Evolutionary conservation across 1,284 basidiomycete species (phyloP), one percentile per base, ranked within the genome.

Genomic region (Ceratobasidium sp.): DNA sequence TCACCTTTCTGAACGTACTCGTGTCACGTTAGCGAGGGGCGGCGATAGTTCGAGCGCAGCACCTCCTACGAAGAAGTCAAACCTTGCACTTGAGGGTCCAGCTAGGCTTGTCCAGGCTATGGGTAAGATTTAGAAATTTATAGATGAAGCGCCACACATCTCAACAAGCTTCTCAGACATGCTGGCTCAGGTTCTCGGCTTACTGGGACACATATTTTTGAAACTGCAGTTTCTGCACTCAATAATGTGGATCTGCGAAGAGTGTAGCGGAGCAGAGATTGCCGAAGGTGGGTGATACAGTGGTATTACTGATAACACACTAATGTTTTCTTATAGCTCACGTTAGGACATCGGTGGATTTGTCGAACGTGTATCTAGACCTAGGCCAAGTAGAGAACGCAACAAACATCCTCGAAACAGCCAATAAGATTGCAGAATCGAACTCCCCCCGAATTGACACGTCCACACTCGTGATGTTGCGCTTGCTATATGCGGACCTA

Each of bases 381-480:
- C 88, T 97, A 0, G 96, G 96, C 2, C 95, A 93, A 84, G 85
- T 87, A 0, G 89, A 89, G 0, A 88, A 96, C 18, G 93, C 95
- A 81, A 87, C 86, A 10, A 90, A 90, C 70, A 88, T 89, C 1
- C 85, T 90, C 20, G 87, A 86, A 44, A 81, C 87, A 7, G 85
- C 91, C 26, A 86, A 87, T 67, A 85, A 83, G 18, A 26, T 55
- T 85, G 84, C 2, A 83, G 85, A 67, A 28, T 42, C 39, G 26
- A 23, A 60, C 44, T 18, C 83, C 87, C 5, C 88, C 90, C 77
- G 1, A 87, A 89, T 28, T 89, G 91, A 53, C 85, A 81, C 28
- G 33, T 80, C 1, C 81, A 83, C 28, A 64, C 79, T 28, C 28
- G 85, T 90, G 0, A 84, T 89, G 23, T 90, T 95, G 78, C 86